Conservation (phyloP, 768 basidiomycete genomes). For the Gyrodon lividus region DNA sequence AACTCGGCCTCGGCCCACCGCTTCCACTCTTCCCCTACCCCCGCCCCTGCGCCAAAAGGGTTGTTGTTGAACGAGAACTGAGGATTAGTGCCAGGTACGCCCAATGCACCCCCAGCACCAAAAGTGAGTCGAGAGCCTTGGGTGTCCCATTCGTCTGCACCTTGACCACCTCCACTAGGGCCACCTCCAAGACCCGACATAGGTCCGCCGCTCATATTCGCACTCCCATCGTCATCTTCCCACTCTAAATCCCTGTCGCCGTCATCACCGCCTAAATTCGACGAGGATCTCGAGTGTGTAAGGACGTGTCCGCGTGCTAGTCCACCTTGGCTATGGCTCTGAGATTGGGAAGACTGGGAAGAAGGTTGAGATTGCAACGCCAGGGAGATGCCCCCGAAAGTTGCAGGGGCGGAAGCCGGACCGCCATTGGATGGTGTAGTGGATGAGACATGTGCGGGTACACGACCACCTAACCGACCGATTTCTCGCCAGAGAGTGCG, state of each 20-base stretch:
- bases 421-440: not conserved
- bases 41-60: not conserved
- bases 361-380: conserved; percentile 10
- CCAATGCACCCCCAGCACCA: conserved; percentile 10
- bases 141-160: conserved; percentile 26
- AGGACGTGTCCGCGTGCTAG: conserved; percentile 18
- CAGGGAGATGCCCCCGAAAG: conserved; percentile 9
- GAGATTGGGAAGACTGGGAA: not conserved
- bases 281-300: conserved; percentile 28
- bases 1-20: conserved; percentile 37
- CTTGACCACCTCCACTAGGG: conserved; percentile 10
- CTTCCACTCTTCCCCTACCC: conserved; percentile 25
- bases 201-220: conserved; percentile 1
- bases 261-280: conserved; percentile 26
- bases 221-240: conserved; percentile 27
- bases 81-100: conserved; percentile 3
- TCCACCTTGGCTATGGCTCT: conserved; percentile 1
- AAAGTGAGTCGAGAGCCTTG: conserved; percentile 17
- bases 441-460: conserved; percentile 17
- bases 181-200: conserved; percentile 6
- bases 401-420: conserved; percentile 2
- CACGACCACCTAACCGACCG: conserved; percentile 16
- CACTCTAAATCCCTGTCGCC: conserved; percentile 27
- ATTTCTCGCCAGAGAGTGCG: conserved; percentile 50
- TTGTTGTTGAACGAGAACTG: conserved; percentile 10